phyloP scores from a whole-genome alignment of 139 green algal genomes.

The Marvania coccoides region DNA sequence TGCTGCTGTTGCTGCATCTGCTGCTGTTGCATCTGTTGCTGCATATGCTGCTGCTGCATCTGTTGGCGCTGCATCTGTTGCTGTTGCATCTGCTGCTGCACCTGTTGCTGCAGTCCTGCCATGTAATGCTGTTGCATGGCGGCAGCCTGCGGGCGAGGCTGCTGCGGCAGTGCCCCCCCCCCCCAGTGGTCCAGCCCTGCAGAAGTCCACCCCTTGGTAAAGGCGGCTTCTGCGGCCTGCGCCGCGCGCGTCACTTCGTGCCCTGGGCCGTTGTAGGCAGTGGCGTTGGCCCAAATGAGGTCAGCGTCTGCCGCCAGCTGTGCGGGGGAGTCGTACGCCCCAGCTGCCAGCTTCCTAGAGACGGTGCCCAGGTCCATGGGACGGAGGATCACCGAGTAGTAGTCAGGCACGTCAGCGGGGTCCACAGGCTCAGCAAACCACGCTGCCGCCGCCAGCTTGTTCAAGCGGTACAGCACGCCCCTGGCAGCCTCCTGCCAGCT shows the following conservation, averaged over 20 bases:
- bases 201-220: constrained; percentile 4
- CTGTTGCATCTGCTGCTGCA: not conserved
- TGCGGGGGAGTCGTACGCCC: constrained; percentile 12
- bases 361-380: constrained; percentile 54
- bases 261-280: constrained; percentile 7
- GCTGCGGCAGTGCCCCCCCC: too few relatives aligned
- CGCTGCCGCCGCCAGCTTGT: not conserved
- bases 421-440: constrained; percentile 18
- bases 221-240: not conserved
- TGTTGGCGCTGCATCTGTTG: not conserved
- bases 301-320: constrained; percentile 34
- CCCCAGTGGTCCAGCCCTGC: too few relatives aligned
- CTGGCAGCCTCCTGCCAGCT: constrained; percentile 6
- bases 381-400: constrained; percentile 22
- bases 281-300: constrained; percentile 24
- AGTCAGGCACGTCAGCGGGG: constrained; percentile 24
- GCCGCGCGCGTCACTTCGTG: not conserved
- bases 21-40: not conserved
- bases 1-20: not conserved
- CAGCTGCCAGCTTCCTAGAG: constrained; percentile 10
- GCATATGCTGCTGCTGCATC: too few relatives aligned
- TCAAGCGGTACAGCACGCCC: not conserved
- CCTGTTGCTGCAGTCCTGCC: not conserved
- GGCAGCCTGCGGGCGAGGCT: too few relatives aligned
- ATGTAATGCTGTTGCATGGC: too few relatives aligned